Evolutionary conservation across 1,284 basidiomycete species (phyloP).

Genomic region (Heterobasidion parviporum): DNA sequence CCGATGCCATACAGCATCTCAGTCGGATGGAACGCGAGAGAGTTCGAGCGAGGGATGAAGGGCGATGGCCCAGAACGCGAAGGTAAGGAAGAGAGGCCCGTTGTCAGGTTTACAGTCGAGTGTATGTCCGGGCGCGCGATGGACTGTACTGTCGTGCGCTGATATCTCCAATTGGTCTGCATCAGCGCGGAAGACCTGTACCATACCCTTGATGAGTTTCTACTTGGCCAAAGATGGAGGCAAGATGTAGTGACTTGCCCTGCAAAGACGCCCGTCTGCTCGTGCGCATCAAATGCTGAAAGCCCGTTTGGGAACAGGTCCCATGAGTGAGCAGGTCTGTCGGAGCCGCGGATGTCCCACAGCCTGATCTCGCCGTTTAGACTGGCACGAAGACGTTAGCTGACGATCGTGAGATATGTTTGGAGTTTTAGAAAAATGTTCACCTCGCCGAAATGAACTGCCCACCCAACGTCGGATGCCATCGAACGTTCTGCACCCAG

Average conservation of each 20-base stretch:
- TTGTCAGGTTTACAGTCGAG: slow-evolving; percentile 43
- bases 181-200: slow-evolving; percentile 56
- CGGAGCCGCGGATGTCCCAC: slow-evolving; percentile 82
- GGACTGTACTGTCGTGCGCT: slow-evolving; percentile 53
- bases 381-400: slow-evolving; percentile 31
- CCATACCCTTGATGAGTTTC: neutral
- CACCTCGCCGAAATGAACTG: slow-evolving; percentile 91
- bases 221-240: neutral
- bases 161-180: slow-evolving; percentile 51
- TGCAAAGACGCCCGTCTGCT: slow-evolving; percentile 80
- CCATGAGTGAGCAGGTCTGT: slow-evolving; percentile 57
- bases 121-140: slow-evolving; percentile 34
- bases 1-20: slow-evolving; percentile 77
- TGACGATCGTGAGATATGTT: neutral
- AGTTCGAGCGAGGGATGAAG: slow-evolving; percentile 54
- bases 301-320: slow-evolving; percentile 68
- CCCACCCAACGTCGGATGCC: slow-evolving; percentile 62
- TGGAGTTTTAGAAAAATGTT: slow-evolving; percentile 10
- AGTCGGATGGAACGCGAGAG: slow-evolving; percentile 68
- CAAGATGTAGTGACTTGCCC: slow-evolving; percentile 45
- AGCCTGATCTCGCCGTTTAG: slow-evolving; percentile 86
- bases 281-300: slow-evolving; percentile 84
- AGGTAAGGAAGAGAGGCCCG: slow-evolving; percentile 45
- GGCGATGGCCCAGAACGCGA: slow-evolving; percentile 44
- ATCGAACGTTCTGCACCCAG: slow-evolving; percentile 89